Percentiles rank a stretch among this genome's conserved stretches.
These are phyloP conservation scores for Orobanche coerulescens DNA, from an alignment of 257 asterid genomes.

Conservation along the genomic window DNA sequence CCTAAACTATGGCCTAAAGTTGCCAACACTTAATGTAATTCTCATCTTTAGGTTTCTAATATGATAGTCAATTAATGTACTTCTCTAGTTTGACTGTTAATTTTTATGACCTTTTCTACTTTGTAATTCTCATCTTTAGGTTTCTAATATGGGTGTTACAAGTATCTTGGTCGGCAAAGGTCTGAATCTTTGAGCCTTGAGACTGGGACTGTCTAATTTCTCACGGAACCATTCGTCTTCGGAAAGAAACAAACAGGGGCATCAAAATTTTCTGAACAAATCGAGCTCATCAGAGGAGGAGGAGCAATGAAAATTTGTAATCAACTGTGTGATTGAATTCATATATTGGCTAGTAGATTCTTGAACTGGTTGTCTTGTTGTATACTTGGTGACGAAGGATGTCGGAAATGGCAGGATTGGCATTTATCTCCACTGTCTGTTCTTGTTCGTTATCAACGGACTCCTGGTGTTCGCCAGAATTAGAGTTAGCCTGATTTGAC, in stretches of 20 bases:
- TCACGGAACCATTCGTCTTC: slow-evolving; percentile 33
- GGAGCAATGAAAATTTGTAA: slow-evolving; percentile 12
- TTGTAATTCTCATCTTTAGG: slow-evolving; percentile 28
- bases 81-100: neutral
- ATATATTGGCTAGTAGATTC: too few species aligned
- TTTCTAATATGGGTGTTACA: slow-evolving; percentile 73
- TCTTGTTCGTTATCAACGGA: too few species aligned
- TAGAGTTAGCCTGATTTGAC: too few species aligned
- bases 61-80: neutral
- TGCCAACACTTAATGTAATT: too few species aligned
- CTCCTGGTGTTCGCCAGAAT: too few species aligned
- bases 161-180: slow-evolving; percentile 66
- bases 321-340: too few species aligned
- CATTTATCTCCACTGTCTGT: too few species aligned
- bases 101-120: neutral
- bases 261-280: slow-evolving; percentile 28
- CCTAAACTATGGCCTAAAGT: too few species aligned
- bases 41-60: too few species aligned
- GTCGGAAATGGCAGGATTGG: too few species aligned
- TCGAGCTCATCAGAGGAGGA: slow-evolving; percentile 34
- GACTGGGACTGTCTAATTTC: slow-evolving; percentile 56
- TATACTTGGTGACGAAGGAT: too few species aligned
- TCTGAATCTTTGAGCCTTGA: slow-evolving; percentile 55
- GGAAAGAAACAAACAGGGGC: slow-evolving; percentile 38
- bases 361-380: too few species aligned